These are phyloP conservation scores for Podila verticillata DNA, from an alignment of 192 early-diverging fungal genomes.

Conservation along the genomic window DNA sequence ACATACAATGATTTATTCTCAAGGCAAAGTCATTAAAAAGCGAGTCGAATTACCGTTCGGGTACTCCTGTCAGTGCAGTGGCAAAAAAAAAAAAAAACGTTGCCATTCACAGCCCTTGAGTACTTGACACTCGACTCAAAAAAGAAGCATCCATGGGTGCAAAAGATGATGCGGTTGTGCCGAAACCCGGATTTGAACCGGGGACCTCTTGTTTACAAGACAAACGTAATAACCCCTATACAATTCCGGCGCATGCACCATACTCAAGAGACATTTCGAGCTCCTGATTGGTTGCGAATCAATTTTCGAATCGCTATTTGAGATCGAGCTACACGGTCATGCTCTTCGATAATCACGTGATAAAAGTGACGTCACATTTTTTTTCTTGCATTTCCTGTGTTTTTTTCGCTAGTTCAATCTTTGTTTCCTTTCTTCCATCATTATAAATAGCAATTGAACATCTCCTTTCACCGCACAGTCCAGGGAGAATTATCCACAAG, in stretches of 20 bases:
- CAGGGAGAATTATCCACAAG: no score
- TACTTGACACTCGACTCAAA: neutral
- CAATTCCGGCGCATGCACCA: slow-evolving; percentile 24
- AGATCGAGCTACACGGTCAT: no score
- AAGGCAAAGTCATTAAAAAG: neutral
- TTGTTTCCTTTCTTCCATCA: no score
- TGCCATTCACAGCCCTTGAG: neutral
- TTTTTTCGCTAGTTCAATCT: no score
- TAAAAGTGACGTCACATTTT: no score
- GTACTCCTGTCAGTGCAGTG: neutral
- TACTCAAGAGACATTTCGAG: neutral
- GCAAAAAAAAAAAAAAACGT: neutral
- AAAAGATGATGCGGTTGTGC: slow-evolving; percentile 13
- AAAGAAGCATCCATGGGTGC: neutral
- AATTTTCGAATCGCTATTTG: neutral
- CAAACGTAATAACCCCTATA: slow-evolving; percentile 44
- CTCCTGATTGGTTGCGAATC: neutral
- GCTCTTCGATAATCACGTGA: no score
- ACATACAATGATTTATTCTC: slow-evolving; percentile 19
- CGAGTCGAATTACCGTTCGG: neutral
- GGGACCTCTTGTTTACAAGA: slow-evolving; percentile 52
- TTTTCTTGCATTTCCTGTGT: no score
- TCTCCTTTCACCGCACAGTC: no score
- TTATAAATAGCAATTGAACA: no score
- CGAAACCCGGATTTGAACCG: slow-evolving; percentile 49